Base-by-base conservation (phyloP, 257 asterid genomes). In the Anisodus acutangulus region DNA sequence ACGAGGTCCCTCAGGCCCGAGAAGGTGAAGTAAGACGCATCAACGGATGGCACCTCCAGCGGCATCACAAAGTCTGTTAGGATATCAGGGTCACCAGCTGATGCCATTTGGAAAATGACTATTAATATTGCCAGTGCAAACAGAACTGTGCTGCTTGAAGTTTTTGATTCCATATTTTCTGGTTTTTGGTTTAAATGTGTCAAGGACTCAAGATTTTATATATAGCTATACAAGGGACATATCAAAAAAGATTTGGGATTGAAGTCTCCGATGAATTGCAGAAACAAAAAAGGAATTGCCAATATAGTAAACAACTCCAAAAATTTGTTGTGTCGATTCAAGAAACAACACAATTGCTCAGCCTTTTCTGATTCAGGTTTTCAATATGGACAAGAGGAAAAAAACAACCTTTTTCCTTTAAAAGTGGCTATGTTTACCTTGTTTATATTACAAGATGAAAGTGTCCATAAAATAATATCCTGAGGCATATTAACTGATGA, bases 201-300 rank as follows among this genome's bases (percentile, higher is more conserved):
- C 1, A n/a, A 2, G 58, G 79, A 71, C 79, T n/a, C 9, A 45
- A 71, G 57, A 43, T 71, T 43, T 43, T 71, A 45, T 31, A 31
- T 31, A 31, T 71, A 71, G 79, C 79, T 71, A 71, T 41, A 45
- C 13, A n/a, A n/a, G 16, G 58, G 39, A 71, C 41, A 45, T 47
- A 47, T 72, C 55, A 45, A 43, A 70, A 16, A 70, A 70, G 79
- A 45, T 45, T 10, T 35, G 80, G 19, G 39, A 19, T 72, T 72
- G 80, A 45, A 72, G 80, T 72, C 59, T 9, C 41, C 59, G 80
- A 72, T 47, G 80, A 72, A 5, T 71, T n/a, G 79, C 79, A 4
- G 26, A 43, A 71, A 43, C 39, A 0, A 55, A 55, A 15, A 55
- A 55, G 4, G n/a, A 55, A 55, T 55, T 55, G 60, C 60, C 19